Conservation (phyloP, 768 basidiomycete species). For the Termitomyces titanicus region DNA sequence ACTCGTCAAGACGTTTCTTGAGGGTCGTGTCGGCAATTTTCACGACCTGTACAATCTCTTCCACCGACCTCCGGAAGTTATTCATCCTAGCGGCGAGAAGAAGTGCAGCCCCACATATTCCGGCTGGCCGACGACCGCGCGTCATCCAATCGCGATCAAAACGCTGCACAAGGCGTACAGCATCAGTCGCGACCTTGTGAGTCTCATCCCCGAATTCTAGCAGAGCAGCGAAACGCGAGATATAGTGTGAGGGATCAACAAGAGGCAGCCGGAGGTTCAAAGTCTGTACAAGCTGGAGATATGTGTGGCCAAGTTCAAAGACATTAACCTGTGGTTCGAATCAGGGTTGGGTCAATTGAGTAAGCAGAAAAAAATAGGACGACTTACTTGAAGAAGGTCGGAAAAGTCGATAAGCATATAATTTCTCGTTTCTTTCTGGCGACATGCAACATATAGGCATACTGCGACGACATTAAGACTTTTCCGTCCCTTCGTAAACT, state of each 20-base stretch:
- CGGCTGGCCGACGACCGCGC: slow-evolving; percentile 90
- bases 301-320: slow-evolving; percentile 94
- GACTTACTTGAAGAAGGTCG: slow-evolving; percentile 80
- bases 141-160: slow-evolving; percentile 99
- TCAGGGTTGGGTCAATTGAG: not conserved
- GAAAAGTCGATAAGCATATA: slow-evolving; percentile 99
- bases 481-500: slow-evolving; percentile 91
- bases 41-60: slow-evolving; percentile 97
- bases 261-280: slow-evolving; percentile 83
- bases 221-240: slow-evolving; percentile 89
- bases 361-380: not conserved
- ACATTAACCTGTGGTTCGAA: slow-evolving; percentile 75
- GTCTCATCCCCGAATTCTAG: slow-evolving; percentile 97
- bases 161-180: slow-evolving; percentile 86
- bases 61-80: slow-evolving; percentile 88
- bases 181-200: slow-evolving; percentile 87
- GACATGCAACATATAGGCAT: slow-evolving; percentile 91
- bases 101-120: slow-evolving; percentile 95
- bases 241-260: slow-evolving; percentile 95
- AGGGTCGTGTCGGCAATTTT: slow-evolving; percentile 97
- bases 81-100: slow-evolving; percentile 98
- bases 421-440: slow-evolving; percentile 85
- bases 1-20: slow-evolving; percentile 91
- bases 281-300: slow-evolving; percentile 88
- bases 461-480: slow-evolving; percentile 93